Conservation (phyloP, 306 rosid genomes). For the Gastrolobium bilobum region DNA sequence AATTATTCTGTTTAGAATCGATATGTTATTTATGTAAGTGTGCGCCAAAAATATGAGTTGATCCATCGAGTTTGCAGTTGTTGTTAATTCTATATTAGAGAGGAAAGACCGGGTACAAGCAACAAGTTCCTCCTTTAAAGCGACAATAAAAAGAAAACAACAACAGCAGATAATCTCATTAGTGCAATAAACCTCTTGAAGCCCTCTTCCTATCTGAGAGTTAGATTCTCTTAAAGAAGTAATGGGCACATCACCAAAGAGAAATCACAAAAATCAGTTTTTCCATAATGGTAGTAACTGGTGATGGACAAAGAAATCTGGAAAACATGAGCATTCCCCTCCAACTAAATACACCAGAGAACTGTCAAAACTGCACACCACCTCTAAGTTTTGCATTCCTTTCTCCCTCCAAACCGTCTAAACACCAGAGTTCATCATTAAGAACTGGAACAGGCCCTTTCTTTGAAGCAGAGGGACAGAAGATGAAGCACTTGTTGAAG, state of each 20-base stretch:
- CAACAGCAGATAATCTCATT: conserved; percentile 33
- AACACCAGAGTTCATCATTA: not conserved
- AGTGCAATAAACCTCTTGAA: conserved; percentile 1
- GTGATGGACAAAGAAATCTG: not conserved
- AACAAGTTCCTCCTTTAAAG: not conserved
- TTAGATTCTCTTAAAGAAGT: conserved; percentile 13
- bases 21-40: conserved; percentile 25
- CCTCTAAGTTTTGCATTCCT: conserved; percentile 15
- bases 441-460: conserved; percentile 10
- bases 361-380: conserved; percentile 27
- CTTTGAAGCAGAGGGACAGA: not conserved
- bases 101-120: not conserved
- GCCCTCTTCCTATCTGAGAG: conserved; percentile 8
- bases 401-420: not conserved
- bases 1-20: conserved; percentile 33
- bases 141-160: conserved; percentile 1
- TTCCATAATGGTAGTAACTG: not conserved
- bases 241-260: conserved; percentile 7
- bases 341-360: conserved; percentile 7
- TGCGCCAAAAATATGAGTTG: conserved; percentile 10
- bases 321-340: conserved; percentile 2
- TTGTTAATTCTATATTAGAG: not conserved
- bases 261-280: conserved; percentile 22
- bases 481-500: conserved; percentile 14
- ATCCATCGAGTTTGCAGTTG: conserved; percentile 33